Base-by-base conservation (phyloP, 129 eudicot genomes). In the Silybum marianum region DNA sequence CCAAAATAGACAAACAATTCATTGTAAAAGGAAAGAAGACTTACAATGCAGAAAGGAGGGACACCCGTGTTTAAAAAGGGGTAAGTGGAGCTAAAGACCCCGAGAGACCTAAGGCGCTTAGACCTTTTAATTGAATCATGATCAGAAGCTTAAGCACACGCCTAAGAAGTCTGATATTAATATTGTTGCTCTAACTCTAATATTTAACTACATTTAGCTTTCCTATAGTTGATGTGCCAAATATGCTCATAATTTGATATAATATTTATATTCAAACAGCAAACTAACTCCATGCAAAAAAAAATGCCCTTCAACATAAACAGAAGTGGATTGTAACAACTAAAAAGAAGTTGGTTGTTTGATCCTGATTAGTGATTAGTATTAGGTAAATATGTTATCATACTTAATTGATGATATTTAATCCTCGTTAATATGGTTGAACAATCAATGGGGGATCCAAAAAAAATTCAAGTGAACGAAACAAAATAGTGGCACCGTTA, bases 81-180 rank as follows among this genome's bases (percentile, higher is more conserved):
- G 66, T 18, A 18, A 58, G 66, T 58, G 23, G 66, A 58, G 66
- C 66, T 58, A 58, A 58, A 21, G 10, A 58, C 10, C 10, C 66
- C 23, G 23, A 58, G 66, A 24, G 23, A 58, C 22, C 66, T 14
- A 58, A n/a, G 66, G 66, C 6, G 66, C 66, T 65, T 10, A 65
- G 30, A 65, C 28, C 30, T 19, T 21, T 21, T 63, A 19, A 63
- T 21, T 63, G 25, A 19, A 63, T 63, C 4, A 28, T 21, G 4
- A 8, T 21, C 13, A 63, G 26, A 63, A 63, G 69, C 69, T 63
- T 9, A 63, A 19, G 69, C 13, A 2, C 28, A 63, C 3, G 69
- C 69, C 65, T 65, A 65, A 65, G 69, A 21, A 65, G 30, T 65
- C 69, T 65, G 30, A 65, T 21, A 22, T 65, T 65, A 65, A 65